A percentile compares a stretch with the other conserved stretches of the same genome.
phyloP scores from a whole-genome alignment of 1,139 yeast species.

The Kurtzmaniella quercitrusa region DNA sequence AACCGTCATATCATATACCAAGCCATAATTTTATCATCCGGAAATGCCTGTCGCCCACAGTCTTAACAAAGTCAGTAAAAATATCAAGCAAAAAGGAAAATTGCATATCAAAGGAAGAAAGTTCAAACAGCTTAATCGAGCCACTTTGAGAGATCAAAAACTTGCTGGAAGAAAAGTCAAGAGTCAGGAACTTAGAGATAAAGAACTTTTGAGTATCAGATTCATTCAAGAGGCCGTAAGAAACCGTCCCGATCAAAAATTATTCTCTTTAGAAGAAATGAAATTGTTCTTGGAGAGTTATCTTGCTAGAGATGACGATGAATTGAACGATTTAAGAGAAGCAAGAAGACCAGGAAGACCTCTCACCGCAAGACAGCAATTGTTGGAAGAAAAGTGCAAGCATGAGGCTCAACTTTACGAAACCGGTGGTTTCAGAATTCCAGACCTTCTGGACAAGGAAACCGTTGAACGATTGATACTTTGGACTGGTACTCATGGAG shows the following conservation, averaged over 20 bases:
- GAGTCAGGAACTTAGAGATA: slow-evolving; percentile 55
- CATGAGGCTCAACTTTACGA: slow-evolving; percentile 58
- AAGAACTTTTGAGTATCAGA: slow-evolving; percentile 52
- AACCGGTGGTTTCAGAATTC: slow-evolving; percentile 68
- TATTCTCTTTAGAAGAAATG: slow-evolving; percentile 55
- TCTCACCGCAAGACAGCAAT: slow-evolving; percentile 62
- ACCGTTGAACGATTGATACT: slow-evolving; percentile 57
- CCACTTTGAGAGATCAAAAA: slow-evolving; percentile 78
- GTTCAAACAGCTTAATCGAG: slow-evolving; percentile 77
- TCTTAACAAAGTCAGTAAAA: slow-evolving; percentile 67
- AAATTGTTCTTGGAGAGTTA: slow-evolving; percentile 59
- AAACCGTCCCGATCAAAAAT: slow-evolving; percentile 35
- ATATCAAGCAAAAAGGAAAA: slow-evolving; percentile 53
- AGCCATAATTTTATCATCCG: neutral
- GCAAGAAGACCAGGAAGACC: slow-evolving; percentile 89
- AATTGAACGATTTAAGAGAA: slow-evolving; percentile 52
- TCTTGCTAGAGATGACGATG: slow-evolving; percentile 69
- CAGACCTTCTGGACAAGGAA: slow-evolving; percentile 61
- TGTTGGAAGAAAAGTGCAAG: slow-evolving; percentile 58
- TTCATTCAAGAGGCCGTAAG: slow-evolving; percentile 64
- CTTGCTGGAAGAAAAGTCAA: slow-evolving; percentile 54
- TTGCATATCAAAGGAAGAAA: slow-evolving; percentile 89
- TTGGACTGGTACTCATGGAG: slow-evolving; percentile 86
- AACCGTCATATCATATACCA: neutral
- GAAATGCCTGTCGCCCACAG: slow-evolving; percentile 81